phyloP scores from a whole-genome alignment of 2,329 filamentous ascomycete species.

The Claviceps capensis region DNA sequence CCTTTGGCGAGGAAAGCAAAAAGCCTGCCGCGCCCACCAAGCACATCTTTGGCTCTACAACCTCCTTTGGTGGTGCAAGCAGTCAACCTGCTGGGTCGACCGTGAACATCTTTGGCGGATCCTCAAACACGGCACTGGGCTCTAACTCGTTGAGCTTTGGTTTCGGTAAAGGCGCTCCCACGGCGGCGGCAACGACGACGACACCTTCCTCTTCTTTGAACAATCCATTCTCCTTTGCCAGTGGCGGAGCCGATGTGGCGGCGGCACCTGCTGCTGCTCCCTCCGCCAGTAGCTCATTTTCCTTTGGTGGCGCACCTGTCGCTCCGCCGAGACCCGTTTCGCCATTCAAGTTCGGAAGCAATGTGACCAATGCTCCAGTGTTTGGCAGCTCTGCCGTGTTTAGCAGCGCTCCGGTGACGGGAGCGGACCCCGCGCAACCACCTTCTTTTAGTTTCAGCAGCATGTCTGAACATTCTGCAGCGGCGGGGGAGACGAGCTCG shows the following conservation, averaged over 20 bases:
- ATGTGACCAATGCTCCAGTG: no score
- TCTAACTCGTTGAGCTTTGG: constrained; percentile 20
- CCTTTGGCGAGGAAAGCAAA: no score
- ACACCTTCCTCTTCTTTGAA: constrained; percentile 18
- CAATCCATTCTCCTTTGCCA: constrained; percentile 26
- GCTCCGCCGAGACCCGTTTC: constrained; percentile 15
- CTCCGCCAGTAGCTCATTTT: constrained; percentile 21
- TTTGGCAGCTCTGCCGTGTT: constrained; percentile 14
- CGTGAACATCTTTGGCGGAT: neutral
- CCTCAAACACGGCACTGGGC: constrained; percentile 11
- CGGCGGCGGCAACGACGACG: constrained; percentile 6
- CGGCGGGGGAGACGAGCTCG: constrained; percentile 15
- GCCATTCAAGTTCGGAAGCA: constrained; percentile 25
- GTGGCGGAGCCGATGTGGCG: constrained; percentile 11
- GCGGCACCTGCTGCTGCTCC: constrained; percentile 11
- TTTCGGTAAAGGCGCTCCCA: constrained; percentile 8
- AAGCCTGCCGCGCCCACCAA: constrained; percentile 16
- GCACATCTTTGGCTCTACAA: constrained; percentile 13
- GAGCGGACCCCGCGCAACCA: constrained; percentile 13
- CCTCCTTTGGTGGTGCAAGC: constrained; percentile 14
- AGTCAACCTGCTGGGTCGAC: neutral
- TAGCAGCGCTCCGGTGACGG: constrained; percentile 13
- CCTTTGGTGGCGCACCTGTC: constrained; percentile 21
- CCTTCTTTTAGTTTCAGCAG: constrained; percentile 26
- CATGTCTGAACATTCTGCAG: constrained; percentile 10